Base-by-base conservation (phyloP, 2,329 filamentous ascomycete genomes). In the Sporothrix inflata region DNA sequence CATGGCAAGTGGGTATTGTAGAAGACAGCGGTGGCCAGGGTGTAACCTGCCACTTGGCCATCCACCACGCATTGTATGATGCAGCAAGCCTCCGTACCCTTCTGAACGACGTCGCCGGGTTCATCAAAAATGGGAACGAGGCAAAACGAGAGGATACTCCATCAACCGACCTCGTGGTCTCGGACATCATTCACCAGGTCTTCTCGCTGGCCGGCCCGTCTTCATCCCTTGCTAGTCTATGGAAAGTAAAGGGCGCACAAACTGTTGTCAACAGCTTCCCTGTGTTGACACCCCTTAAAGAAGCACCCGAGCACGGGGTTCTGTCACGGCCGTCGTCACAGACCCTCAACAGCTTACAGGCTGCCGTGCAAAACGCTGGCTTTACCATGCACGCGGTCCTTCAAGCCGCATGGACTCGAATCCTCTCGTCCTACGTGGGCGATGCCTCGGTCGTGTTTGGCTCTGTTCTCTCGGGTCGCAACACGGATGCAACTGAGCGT, bases 11-110 rank as follows among this genome's bases (percentile, higher is more conserved):
- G 24, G 81, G 82, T 0, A 65, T 94, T 1, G 78, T 85, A 0
- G 75, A 83, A 2, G 60, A 74, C 69, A 0, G 76, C 66, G 2
- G 84, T 87, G 80, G 24, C 0, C 7, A 6, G 1, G 14, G 6
- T 9, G 21, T 65, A 11, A 30, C 51, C 3, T 76, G 73, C 47
- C 82, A 86, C 63, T 74, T 89, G 4, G 78, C 83, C 1, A 84
- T 94, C 2, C 91, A 97, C 74, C 94, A 98, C 81, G 92, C 92
- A 0, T 83, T 98, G 0, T 98, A 97, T 75, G 94, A 98, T 82
- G 94, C 94, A 0, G 85, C 89, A 53, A 94, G 93, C 9, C 82
- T 98, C 12, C 83, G 87, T 3, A 77, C 84, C 0, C 85, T 98
- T 0, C 80, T 97, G 1, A 77, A 83, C 0, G 88, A 91, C 75